Evolutionary conservation across 768 basidiomycete species (phyloP).

Genomic region (Leccinum subtestaceum): DNA sequence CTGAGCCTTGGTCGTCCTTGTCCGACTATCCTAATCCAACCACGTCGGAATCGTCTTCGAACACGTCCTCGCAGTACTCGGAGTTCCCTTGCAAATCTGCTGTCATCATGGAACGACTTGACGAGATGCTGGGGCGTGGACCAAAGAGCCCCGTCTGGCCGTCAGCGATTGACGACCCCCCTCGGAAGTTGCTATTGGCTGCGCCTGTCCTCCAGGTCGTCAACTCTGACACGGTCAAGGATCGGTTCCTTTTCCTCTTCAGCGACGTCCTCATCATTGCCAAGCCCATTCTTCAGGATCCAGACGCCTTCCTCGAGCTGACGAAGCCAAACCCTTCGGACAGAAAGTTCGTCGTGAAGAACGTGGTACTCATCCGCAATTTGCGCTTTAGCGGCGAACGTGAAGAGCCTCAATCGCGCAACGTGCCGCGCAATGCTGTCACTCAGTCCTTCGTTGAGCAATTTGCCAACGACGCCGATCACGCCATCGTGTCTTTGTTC

Average conservation of each 20-base stretch:
- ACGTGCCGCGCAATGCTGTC: constrained; percentile 53
- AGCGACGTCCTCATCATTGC: constrained; percentile 91
- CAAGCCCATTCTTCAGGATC: constrained; percentile 77
- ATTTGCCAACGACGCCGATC: constrained; percentile 78
- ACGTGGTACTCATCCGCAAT: constrained; percentile 74
- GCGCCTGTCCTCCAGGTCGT: constrained; percentile 92
- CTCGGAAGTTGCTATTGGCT: constrained; percentile 79
- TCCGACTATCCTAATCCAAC: constrained; percentile 69
- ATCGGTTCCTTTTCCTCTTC: constrained; percentile 96
- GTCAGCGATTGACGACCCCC: constrained; percentile 75
- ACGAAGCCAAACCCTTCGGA: constrained; percentile 58
- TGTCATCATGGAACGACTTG: constrained; percentile 63
- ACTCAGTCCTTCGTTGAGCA: constrained; percentile 73
- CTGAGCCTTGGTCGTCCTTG: constrained; percentile 74
- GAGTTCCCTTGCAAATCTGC: constrained; percentile 45
- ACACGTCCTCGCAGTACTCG: constrained; percentile 68
- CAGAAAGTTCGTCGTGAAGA: constrained; percentile 85
- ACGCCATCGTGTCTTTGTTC: constrained; percentile 70
- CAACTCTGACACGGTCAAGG: constrained; percentile 91
- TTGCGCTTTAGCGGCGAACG: constrained; percentile 70
- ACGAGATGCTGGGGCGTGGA: constrained; percentile 65
- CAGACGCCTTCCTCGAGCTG: constrained; percentile 58
- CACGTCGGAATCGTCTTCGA: constrained; percentile 73
- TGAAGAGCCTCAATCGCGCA: constrained; percentile 52
- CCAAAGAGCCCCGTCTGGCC: constrained; percentile 59